These are phyloP conservation scores for Geosiphon pyriformis DNA, from an alignment of 192 early-diverging fungal genomes.

Conservation along the genomic window DNA sequence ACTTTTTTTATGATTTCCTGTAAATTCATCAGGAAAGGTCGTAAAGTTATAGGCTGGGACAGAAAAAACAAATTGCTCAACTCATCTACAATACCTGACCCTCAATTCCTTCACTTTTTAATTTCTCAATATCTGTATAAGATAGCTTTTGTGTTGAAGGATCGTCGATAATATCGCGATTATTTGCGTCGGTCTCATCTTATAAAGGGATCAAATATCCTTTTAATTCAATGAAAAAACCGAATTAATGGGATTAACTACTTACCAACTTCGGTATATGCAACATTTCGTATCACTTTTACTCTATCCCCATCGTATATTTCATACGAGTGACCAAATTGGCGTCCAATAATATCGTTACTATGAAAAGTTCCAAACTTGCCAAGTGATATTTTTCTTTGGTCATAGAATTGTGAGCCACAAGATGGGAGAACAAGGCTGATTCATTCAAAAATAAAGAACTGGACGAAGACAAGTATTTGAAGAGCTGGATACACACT, in stretches of 20 bases:
- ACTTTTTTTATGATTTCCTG: constrained; percentile 76
- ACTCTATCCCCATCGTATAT: constrained; percentile 60
- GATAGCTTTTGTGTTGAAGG: constrained; percentile 71
- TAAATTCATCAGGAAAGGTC: too few species aligned
- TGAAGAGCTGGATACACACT: constrained; percentile 6
- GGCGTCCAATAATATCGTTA: constrained; percentile 73
- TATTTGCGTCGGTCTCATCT: constrained; percentile 76
- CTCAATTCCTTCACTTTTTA: constrained; percentile 67
- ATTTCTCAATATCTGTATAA: constrained; percentile 72
- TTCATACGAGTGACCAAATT: constrained; percentile 81
- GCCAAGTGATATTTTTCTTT: constrained; percentile 67
- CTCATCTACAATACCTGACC: constrained; percentile 46
- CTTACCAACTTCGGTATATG: constrained; percentile 36
- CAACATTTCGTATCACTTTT: constrained; percentile 30
- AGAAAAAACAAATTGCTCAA: too few species aligned
- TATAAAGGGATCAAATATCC: not conserved
- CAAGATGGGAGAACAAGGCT: too few species aligned
- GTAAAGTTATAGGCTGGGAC: too few species aligned
- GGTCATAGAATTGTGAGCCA: too few species aligned
- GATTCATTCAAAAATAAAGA: too few species aligned
- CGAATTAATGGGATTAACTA: not conserved
- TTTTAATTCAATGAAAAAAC: not conserved
- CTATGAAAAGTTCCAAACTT: constrained; percentile 88
- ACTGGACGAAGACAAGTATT: too few species aligned
- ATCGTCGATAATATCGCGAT: constrained; percentile 75